Conservation (phyloP, 371 early-diverging fungal genomes). For the Blastocladiella emersonii region DNA sequence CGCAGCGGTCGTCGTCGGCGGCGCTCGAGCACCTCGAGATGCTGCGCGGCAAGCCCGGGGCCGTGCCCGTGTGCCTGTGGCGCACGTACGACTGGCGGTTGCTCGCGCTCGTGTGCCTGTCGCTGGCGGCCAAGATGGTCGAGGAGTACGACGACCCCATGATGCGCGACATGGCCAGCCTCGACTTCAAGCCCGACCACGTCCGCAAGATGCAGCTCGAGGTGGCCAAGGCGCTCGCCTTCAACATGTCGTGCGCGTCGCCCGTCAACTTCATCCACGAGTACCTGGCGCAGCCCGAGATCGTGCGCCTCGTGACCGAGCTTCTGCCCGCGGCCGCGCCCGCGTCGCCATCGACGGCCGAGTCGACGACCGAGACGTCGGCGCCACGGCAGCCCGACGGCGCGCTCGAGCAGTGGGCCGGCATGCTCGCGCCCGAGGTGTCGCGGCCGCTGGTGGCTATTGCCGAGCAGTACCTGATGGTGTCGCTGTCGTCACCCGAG, state of each 20-base stretch:
- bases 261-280: slow-evolving; percentile 4
- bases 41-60: neutral
- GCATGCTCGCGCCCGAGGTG: neutral
- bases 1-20: no score
- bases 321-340: neutral
- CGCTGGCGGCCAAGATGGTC: slow-evolving; percentile 7
- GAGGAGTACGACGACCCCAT: slow-evolving; percentile 7
- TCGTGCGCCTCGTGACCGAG: neutral
- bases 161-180: slow-evolving; percentile 2
- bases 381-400: neutral
- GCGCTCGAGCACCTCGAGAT: no score
- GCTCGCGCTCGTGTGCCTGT: slow-evolving; percentile 7
- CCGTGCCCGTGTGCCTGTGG: neutral
- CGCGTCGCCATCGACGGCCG: neutral
- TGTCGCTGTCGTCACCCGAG: neutral
- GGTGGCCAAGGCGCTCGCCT: neutral
- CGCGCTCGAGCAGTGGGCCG: neutral
- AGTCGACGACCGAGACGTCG: neutral
- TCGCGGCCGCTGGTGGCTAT: neutral
- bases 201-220: neutral
- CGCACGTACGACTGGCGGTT: neutral
- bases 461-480: neutral
- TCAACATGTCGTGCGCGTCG: neutral
- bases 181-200: neutral
- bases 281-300: neutral